Evolutionary conservation across 2,329 filamentous ascomycete species (phyloP).

Genomic region (Sporothrix phasma): DNA sequence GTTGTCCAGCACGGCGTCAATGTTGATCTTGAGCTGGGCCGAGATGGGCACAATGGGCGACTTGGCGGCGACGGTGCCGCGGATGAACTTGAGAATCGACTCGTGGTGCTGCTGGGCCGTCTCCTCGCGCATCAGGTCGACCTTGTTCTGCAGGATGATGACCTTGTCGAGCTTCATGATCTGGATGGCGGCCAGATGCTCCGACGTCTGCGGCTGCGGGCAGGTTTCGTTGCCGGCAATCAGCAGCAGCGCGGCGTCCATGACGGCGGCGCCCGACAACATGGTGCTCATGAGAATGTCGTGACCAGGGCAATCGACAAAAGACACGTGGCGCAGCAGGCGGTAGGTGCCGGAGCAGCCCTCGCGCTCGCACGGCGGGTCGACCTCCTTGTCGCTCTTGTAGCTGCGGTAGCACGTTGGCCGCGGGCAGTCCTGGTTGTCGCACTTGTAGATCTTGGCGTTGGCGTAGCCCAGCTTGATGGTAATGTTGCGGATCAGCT

Average conservation of each 20-base stretch:
- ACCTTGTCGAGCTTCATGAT: constrained; percentile 99
- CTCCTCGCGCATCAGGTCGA: constrained; percentile 95
- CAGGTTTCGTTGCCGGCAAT: constrained; percentile 98
- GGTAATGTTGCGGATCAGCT: constrained; percentile 97
- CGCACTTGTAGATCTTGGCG: constrained; percentile 98
- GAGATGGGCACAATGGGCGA: constrained; percentile 94
- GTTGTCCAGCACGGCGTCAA: constrained; percentile 93
- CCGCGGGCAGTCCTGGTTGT: constrained; percentile 80
- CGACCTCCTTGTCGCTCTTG: constrained; percentile 98
- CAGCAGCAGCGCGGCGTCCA: constrained; percentile 93
- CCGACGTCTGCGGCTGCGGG: constrained; percentile 95
- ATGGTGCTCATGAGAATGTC: constrained; percentile 99
- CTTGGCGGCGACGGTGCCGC: constrained; percentile 91
- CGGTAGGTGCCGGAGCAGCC: constrained; percentile 83
- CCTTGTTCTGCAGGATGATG: constrained; percentile 99
- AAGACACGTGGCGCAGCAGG: constrained; percentile 87
- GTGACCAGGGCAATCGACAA: constrained; percentile 98
- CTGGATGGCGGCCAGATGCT: constrained; percentile 97
- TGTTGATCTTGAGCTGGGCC: constrained; percentile 98
- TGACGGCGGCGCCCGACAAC: constrained; percentile 98
- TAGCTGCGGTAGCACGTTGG: constrained; percentile 94
- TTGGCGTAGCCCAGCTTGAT: constrained; percentile 99
- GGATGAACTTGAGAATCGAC: constrained; percentile 96
- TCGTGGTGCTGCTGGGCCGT: constrained; percentile 89
- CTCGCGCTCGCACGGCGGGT: constrained; percentile 89